Base-by-base conservation (phyloP, 2,329 filamentous ascomycete species). In the Monosporascus sp. region DNA sequence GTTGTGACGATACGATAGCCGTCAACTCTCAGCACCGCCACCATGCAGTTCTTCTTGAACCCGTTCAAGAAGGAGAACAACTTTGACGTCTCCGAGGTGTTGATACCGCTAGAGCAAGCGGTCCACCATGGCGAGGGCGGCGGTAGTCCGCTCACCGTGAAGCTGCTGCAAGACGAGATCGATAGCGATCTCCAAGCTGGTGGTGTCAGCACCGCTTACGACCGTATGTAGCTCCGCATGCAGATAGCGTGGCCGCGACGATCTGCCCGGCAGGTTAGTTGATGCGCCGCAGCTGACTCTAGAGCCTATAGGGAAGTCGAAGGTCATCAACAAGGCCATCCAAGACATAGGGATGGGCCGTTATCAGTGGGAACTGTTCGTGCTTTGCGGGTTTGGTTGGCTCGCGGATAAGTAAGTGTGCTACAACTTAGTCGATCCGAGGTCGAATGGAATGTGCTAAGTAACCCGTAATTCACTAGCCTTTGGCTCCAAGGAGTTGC, bases 341-440 rank as follows among this genome's bases (percentile, higher is more conserved):
- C 83, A 89, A 63, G 88, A 93, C 64, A 92, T 93, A 60, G 89
- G 89, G 38, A 93, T 93, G 86, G 89, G 89, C 38, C 75, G 74
- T 52, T 94, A 94, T 63, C 89, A 94, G 65, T 92, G 88, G 88
- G 76, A 87, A 62, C 74, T 95, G 5, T 95, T 93, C 65, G 69
- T 82, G 27, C 76, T 93, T 0, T 90, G 87, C 64, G 89, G 89
- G 5, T 89, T 89, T 63, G 89, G 89, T 22, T 94, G 89, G 88
- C 78, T 90, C 62, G 87, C 88, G 9, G 89, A 92, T 67, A 91
- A 91, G 83, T 86, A 70, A 71, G 80, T 73, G 18, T 14, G 9
- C 15, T 2, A 25, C 3, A 14, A 46, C n/a, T 15, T 18, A 46
- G 25, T 42, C 2, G 7, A 6, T 24, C 5, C 20, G 39, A 42